A percentile compares a stretch with the other conserved stretches of the same genome.
Conservation (phyloP, 305 asterid genomes). For the Ilex paraguariensis region DNA sequence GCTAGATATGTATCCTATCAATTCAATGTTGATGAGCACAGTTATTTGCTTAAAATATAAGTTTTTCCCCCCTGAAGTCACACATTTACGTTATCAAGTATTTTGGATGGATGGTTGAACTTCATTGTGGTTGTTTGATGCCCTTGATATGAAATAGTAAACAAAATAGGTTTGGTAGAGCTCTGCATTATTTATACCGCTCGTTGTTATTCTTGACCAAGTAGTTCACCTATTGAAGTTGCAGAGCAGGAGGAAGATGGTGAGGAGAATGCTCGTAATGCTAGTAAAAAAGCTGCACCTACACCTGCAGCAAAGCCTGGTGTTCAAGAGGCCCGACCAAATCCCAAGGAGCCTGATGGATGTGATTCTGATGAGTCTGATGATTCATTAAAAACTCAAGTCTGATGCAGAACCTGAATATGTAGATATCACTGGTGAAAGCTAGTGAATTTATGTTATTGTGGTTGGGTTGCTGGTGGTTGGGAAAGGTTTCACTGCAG, state of each 20-base stretch:
- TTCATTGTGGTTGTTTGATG: neutral
- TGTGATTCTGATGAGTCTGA: constrained; percentile 87
- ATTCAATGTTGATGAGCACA: neutral
- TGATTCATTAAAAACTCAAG: constrained; percentile 58
- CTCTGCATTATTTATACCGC: constrained; percentile 6
- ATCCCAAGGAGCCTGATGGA: constrained; percentile 73
- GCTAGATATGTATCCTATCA: neutral
- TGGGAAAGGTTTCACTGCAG: no score
- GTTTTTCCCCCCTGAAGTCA: no score
- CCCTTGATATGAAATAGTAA: neutral
- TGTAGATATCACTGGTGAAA: no score
- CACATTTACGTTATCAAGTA: no score
- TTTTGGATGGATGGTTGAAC: no score
- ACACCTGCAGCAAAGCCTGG: constrained; percentile 54
- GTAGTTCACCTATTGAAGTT: constrained; percentile 48
- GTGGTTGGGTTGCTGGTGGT: no score
- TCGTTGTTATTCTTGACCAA: constrained; percentile 41
- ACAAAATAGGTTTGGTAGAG: neutral
- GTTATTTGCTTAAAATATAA: neutral
- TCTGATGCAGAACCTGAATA: neutral
- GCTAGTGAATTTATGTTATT: no score
- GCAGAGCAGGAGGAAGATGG: constrained; percentile 73
- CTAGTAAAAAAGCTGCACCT: constrained; percentile 52
- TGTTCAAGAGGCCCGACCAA: constrained; percentile 50
- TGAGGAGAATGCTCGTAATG: constrained; percentile 46